Evolutionary conservation across 495 filamentous ascomycete species (phyloP).

Genomic region (Daldinia loculata): DNA sequence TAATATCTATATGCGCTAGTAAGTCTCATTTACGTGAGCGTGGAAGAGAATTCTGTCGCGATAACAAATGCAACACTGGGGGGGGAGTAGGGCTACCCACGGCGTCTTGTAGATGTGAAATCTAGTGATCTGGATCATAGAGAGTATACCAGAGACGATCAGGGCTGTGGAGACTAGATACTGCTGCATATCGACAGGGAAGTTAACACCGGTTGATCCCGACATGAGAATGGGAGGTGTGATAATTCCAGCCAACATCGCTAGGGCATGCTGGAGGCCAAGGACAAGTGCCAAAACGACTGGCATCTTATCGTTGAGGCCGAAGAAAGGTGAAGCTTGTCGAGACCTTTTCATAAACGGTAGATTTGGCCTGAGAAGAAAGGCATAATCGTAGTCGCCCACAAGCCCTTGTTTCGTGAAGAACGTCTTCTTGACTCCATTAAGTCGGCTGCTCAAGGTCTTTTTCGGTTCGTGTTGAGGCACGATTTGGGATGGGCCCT

Average conservation of each 20-base stretch:
- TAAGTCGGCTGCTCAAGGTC: constrained; percentile 45
- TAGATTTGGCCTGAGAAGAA: constrained; percentile 77
- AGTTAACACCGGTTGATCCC: constrained; percentile 70
- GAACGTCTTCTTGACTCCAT: constrained; percentile 49
- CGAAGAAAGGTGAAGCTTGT: constrained; percentile 81
- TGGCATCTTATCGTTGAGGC: constrained; percentile 83
- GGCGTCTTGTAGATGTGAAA: constrained; percentile 81
- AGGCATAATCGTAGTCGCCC: constrained; percentile 84
- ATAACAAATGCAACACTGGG: background rate
- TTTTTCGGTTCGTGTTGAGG: constrained; percentile 47
- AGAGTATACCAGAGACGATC: constrained; percentile 85
- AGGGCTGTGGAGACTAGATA: constrained; percentile 88
- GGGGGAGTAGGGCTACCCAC: constrained; percentile 48
- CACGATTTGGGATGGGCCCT: constrained; percentile 55
- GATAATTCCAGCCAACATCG: constrained; percentile 68
- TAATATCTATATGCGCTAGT: constrained; percentile 61
- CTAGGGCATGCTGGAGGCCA: constrained; percentile 59
- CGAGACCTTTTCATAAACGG: constrained; percentile 79
- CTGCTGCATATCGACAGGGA: constrained; percentile 66
- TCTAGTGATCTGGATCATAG: constrained; percentile 82
- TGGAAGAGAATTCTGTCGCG: background rate
- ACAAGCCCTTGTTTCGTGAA: constrained; percentile 74
- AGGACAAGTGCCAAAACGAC: constrained; percentile 74
- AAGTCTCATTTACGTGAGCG: background rate
- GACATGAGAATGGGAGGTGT: constrained; percentile 82